Percentiles rank a stretch among this genome's conserved stretches.
phyloP scores from a whole-genome alignment of 768 basidiomycete genomes.

The Termitomyces sp. region DNA sequence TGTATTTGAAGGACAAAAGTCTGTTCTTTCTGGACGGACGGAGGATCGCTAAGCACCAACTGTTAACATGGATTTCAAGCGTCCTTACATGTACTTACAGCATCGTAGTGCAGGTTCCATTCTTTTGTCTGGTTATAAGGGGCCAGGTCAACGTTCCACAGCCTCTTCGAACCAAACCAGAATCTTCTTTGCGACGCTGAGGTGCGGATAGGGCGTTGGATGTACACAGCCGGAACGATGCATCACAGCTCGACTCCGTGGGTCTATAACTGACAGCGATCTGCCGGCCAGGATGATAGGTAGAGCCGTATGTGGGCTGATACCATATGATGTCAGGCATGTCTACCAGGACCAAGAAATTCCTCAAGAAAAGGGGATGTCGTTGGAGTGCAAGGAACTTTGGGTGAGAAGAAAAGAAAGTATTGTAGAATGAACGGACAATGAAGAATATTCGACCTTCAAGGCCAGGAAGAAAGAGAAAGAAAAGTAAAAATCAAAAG shows the following conservation, averaged over 20 bases:
- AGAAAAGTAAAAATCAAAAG: neutral
- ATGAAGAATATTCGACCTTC: conserved; percentile 3
- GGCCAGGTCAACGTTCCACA: conserved; percentile 21
- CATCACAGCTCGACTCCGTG: conserved; percentile 4
- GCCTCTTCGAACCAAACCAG: neutral
- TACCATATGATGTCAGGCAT: conserved; percentile 8
- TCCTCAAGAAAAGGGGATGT: neutral
- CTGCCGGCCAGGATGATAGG: conserved; percentile 12
- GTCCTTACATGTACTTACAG: conserved; percentile 15
- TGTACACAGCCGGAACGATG: conserved; percentile 16
- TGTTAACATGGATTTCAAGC: neutral
- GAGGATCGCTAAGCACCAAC: conserved; percentile 2
- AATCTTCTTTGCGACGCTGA: neutral
- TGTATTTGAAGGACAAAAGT: conserved; percentile 11
- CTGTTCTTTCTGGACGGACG: neutral
- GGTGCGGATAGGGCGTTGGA: neutral
- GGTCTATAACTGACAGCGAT: conserved; percentile 15
- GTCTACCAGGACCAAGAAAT: neutral
- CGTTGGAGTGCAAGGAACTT: neutral
- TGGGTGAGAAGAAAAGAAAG: neutral
- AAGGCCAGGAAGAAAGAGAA: conserved; percentile 2
- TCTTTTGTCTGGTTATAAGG: conserved; percentile 10
- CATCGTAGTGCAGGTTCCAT: conserved; percentile 16
- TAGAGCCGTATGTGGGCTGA: conserved; percentile 7
- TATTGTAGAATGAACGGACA: neutral